Conservation (phyloP, 257 asterid genomes). For the Euphrasia confusa region DNA sequence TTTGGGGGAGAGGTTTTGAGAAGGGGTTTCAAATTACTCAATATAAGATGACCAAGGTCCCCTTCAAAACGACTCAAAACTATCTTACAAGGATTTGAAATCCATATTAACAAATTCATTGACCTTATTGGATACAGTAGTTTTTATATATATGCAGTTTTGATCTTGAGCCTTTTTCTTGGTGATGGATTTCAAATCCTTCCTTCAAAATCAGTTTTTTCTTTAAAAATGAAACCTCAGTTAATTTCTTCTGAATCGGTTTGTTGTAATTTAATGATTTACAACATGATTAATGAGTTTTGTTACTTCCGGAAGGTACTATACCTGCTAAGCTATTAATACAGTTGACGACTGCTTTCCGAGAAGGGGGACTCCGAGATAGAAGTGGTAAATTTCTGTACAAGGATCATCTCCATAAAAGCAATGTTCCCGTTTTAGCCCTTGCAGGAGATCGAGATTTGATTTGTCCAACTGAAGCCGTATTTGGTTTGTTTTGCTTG, state of each 20-base stretch:
- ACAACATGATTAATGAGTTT: conserved; percentile 17
- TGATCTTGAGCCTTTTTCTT: not conserved
- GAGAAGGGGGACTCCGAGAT: conserved; percentile 87
- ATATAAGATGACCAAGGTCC: not conserved
- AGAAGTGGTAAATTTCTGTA: conserved; percentile 69
- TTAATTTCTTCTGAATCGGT: not conserved
- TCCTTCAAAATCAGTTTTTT: not conserved
- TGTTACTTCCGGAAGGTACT: conserved; percentile 52
- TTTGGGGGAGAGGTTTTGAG: not conserved
- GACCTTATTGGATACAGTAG: not conserved
- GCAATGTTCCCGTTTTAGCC: conserved; percentile 71
- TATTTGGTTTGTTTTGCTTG: conserved; percentile 49
- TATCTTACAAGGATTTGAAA: not conserved
- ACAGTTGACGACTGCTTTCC: conserved; percentile 81
- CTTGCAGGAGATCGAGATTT: conserved; percentile 90
- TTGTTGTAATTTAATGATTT: not conserved
- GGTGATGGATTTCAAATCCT: not conserved
- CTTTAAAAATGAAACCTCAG: not conserved
- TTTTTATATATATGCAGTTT: not conserved
- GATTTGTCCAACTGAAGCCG: conserved; percentile 97
- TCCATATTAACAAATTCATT: not conserved
- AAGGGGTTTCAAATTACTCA: not conserved
- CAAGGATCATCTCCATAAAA: conserved; percentile 72
- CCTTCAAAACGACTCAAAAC: not conserved
- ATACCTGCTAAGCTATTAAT: conserved; percentile 80